A percentile compares a stretch with the other conserved stretches of the same genome.
Evolutionary conservation across 768 basidiomycete species (phyloP).

Genomic region (Trametes maxima): DNA sequence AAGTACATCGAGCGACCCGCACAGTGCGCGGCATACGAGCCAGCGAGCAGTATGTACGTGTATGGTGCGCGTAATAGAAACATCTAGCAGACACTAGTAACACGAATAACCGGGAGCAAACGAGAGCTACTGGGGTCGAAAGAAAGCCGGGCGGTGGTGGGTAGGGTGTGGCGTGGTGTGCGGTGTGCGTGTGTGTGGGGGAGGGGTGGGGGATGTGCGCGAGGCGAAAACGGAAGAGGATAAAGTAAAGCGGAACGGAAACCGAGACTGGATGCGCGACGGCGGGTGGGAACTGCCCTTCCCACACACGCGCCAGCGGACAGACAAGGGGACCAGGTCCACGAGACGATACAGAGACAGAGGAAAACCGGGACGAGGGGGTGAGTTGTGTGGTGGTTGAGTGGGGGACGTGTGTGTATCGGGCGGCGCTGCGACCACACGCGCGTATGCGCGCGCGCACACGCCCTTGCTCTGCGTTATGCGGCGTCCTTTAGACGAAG

Average conservation of each 20-base stretch:
- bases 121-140: too few species aligned
- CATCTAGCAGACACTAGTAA: too few species aligned
- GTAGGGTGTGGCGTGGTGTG: too few species aligned
- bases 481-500: slow-evolving; percentile 60
- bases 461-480: neutral
- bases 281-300: neutral
- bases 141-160: neutral
- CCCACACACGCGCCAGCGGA: slow-evolving; percentile 4
- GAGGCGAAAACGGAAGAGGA: neutral
- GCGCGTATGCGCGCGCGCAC: neutral
- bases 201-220: neutral
- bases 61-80: neutral
- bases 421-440: neutral
- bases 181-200: neutral
- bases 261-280: neutral
- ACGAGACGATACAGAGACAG: slow-evolving; percentile 6
- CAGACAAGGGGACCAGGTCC: slow-evolving; percentile 5
- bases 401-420: neutral
- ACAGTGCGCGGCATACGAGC: neutral
- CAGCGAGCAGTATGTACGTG: slow-evolving; percentile 1
- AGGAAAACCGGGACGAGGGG: slow-evolving; percentile 13
- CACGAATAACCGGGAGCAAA: too few species aligned
- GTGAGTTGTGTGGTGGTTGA: neutral
- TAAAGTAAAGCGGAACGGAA: neutral
- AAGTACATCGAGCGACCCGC: slow-evolving; percentile 26